Conservation (phyloP, 305 asterid genomes). For the Solanum hybrid region DNA sequence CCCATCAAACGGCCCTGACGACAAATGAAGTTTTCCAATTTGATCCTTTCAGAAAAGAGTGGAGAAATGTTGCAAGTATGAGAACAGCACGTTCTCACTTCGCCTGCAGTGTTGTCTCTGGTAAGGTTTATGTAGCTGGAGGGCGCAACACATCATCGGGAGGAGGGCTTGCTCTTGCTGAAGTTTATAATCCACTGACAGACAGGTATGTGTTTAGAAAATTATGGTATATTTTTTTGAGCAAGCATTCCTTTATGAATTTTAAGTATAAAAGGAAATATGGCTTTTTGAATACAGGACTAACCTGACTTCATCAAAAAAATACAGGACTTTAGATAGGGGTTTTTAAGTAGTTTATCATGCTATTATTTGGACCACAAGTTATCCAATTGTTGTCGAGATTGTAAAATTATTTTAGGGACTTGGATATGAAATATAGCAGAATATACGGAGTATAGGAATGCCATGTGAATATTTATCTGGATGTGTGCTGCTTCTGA, state of each 20-base stretch:
- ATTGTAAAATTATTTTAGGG: neutral
- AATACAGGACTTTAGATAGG: neutral
- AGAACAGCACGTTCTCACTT: constrained; percentile 1
- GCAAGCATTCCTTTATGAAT: neutral
- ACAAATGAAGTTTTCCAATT: constrained; percentile 2
- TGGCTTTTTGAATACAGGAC: neutral
- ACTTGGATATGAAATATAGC: neutral
- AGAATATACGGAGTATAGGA: neutral
- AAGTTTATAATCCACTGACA: neutral
- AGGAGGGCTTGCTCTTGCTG: neutral
- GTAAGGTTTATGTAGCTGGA: constrained; percentile 8
- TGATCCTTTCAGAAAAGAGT: constrained; percentile 4
- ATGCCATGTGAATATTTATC: neutral
- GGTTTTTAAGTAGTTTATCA: neutral
- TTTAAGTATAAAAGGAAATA: neutral
- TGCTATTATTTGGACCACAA: neutral
- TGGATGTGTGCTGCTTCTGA: neutral
- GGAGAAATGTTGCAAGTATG: constrained; percentile 3
- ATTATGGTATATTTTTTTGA: neutral
- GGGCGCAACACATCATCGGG: neutral
- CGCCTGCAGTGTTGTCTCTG: constrained; percentile 3
- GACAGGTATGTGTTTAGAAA: neutral
- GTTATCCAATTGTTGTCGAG: neutral
- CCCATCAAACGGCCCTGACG: neutral
- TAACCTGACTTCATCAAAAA: neutral